These are phyloP conservation scores for Termitomyces sp. DNA, from an alignment of 1,284 basidiomycete genomes.

Conservation along the genomic window DNA sequence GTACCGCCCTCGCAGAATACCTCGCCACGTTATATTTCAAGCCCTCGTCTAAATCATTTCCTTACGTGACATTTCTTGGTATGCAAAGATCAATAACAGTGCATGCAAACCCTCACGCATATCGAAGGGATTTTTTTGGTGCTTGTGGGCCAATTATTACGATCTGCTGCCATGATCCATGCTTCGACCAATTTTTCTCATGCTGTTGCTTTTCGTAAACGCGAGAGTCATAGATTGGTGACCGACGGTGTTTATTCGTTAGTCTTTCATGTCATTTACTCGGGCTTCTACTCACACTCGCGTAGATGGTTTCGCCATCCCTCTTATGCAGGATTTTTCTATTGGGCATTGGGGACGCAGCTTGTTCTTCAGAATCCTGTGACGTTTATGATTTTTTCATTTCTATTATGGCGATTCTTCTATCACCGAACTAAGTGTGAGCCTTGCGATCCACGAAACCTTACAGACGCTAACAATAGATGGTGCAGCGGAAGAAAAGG, in stretches of 20 bases:
- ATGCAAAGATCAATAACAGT: slow-evolving; percentile 15
- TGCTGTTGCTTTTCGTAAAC: slow-evolving; percentile 71
- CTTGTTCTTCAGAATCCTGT: slow-evolving; percentile 87
- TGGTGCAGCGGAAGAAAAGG: slow-evolving; percentile 23
- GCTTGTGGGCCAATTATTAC: slow-evolving; percentile 69
- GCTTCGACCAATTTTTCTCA: slow-evolving; percentile 94
- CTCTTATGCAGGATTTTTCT: slow-evolving; percentile 96
- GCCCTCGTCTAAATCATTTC: slow-evolving; percentile 51
- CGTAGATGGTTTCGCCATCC: slow-evolving; percentile 88
- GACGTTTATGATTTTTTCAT: slow-evolving; percentile 58
- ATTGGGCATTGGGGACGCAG: slow-evolving; percentile 96
- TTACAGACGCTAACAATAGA: neutral
- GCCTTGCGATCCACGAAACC: slow-evolving; percentile 23
- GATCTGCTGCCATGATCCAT: slow-evolving; percentile 93
- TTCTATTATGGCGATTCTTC: slow-evolving; percentile 86
- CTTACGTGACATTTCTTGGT: slow-evolving; percentile 58
- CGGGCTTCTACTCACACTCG: neutral
- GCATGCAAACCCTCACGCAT: slow-evolving; percentile 1
- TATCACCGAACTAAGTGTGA: slow-evolving; percentile 72
- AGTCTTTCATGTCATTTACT: slow-evolving; percentile 23
- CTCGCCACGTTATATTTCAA: slow-evolving; percentile 64
- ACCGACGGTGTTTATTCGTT: slow-evolving; percentile 84
- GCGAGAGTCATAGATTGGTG: slow-evolving; percentile 73
- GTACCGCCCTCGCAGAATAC: slow-evolving; percentile 78
- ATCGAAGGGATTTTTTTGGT: slow-evolving; percentile 35